phyloP scores from a whole-genome alignment of 129 eudicot genomes.

The Flaveria ramosissima region DNA sequence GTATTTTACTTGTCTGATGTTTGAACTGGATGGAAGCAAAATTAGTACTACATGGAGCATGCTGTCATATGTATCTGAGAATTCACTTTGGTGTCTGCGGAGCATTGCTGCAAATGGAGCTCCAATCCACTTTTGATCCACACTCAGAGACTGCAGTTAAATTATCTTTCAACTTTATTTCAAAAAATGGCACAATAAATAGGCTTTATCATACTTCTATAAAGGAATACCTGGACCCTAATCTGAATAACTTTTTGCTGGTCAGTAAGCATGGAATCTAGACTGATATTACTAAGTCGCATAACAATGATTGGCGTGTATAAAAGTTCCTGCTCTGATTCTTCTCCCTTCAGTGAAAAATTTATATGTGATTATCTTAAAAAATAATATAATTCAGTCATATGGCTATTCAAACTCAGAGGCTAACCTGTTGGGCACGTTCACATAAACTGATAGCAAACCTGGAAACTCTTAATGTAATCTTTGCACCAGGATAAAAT shows the following conservation, averaged over 20 bases:
- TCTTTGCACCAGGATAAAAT: conserved; percentile 57
- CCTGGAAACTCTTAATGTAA: conserved; percentile 65
- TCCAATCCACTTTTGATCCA: conserved; percentile 93
- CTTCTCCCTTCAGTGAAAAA: conserved; percentile 53
- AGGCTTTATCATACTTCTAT: neutral
- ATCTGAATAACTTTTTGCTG: conserved; percentile 57
- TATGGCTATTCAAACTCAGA: neutral
- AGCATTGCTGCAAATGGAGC: conserved; percentile 98
- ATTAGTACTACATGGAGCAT: conserved; percentile 63
- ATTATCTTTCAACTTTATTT: conserved; percentile 1
- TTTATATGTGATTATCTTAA: conserved; percentile 21
- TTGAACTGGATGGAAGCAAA: conserved; percentile 65
- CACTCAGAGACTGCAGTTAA: conserved; percentile 62
- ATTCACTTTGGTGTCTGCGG: conserved; percentile 69
- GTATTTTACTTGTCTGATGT: conserved; percentile 70
- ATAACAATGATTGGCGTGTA: conserved; percentile 58
- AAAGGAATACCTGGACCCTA: conserved; percentile 64
- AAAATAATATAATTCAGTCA: conserved; percentile 14
- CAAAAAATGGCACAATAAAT: neutral
- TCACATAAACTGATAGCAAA: conserved; percentile 65
- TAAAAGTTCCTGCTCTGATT: conserved; percentile 37
- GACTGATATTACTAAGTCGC: conserved; percentile 63
- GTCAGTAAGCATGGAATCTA: conserved; percentile 68
- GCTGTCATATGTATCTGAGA: conserved; percentile 46
- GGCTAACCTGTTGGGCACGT: conserved; percentile 59